Base-by-base conservation (phyloP, 805 yeast species). In the Starmerella potacharoeniae region DNA sequence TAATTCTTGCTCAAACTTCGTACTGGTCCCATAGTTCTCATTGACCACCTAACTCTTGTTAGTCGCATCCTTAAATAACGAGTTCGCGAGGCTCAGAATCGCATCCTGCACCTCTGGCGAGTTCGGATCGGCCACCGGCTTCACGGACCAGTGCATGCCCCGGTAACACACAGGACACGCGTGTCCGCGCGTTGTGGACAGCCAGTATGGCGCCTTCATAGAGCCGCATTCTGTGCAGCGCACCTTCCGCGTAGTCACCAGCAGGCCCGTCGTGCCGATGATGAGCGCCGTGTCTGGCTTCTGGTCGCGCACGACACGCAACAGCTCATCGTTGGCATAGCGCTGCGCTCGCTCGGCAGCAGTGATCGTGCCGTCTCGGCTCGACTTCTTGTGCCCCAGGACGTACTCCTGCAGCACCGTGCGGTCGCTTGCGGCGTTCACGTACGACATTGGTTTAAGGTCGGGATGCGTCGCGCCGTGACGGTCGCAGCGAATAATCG, bases 371-470 rank as follows among this genome's bases (percentile, higher is more conserved):
- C 49, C 52, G 17, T 33, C 49, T 11, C 42, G 54, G 33, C 16
- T 43, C 30, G 51, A 55, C 30, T 35, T 44, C 58, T 67, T 69
- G 58, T 63, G 61, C 4, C 40, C 53, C 45, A 62, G 58, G 13
- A 60, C 56, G 49, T 64, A 71, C 29, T 64, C 28, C 57, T 70
- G 69, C 57, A 71, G 16, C 1, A 66, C 68, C 1, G 71, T 63
- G 45, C 52, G 54, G 17, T 59, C 60, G 9, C 56, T 49, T 11
- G 40, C 39, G 22, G 55, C 33, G 31, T 68, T 69, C 2, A 61
- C 49, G 40, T 64, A 66, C 10, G 61, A 56, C 58, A 70, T 55
- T 13, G 65, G 62, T 9, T 57, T 57, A 39, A 66, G 8, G 35
- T 54, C 55, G 37, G 52, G 31, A 30, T 41, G 31, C 8, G 34